Evolutionary conservation across 2,329 filamentous ascomycete genomes (phyloP).

Genomic region (Sclerotinia trifoliorum): DNA sequence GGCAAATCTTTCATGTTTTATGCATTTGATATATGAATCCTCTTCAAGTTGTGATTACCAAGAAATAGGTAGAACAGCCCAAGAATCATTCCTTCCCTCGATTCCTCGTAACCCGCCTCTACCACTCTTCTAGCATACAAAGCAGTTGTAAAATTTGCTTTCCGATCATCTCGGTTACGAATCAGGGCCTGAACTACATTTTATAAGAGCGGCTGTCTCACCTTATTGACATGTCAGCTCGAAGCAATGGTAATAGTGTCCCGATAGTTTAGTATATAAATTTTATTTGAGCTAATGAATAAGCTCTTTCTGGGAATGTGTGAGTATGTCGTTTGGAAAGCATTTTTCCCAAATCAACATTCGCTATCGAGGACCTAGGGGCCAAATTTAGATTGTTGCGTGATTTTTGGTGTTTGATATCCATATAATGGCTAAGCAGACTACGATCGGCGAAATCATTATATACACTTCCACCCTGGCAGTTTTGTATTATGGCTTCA

Average conservation of each 20-base stretch:
- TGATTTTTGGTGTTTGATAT: not conserved
- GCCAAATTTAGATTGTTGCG: not conserved
- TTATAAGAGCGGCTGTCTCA: not conserved
- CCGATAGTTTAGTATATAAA: not conserved
- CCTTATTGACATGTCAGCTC: too few relatives aligned
- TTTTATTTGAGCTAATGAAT: not conserved
- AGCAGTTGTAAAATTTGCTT: not conserved
- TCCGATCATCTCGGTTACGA: not conserved
- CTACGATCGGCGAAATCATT: too few relatives aligned
- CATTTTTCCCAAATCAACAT: not conserved
- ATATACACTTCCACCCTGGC: not conserved
- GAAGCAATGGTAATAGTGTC: too few relatives aligned
- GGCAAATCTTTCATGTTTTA: not conserved
- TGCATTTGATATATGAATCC: not conserved
- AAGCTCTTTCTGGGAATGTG: not conserved
- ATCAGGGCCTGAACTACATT: not conserved
- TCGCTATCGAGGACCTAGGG: not conserved
- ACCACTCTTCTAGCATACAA: not conserved
- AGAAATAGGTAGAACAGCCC: too few relatives aligned
- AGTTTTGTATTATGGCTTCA: not conserved
- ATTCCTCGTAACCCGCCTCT: not conserved
- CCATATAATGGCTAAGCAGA: not conserved
- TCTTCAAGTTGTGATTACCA: too few relatives aligned
- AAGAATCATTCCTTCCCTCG: not conserved
- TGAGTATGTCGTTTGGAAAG: not conserved